phyloP scores from a whole-genome alignment of 768 basidiomycete species.

The Boletus speciosus region DNA sequence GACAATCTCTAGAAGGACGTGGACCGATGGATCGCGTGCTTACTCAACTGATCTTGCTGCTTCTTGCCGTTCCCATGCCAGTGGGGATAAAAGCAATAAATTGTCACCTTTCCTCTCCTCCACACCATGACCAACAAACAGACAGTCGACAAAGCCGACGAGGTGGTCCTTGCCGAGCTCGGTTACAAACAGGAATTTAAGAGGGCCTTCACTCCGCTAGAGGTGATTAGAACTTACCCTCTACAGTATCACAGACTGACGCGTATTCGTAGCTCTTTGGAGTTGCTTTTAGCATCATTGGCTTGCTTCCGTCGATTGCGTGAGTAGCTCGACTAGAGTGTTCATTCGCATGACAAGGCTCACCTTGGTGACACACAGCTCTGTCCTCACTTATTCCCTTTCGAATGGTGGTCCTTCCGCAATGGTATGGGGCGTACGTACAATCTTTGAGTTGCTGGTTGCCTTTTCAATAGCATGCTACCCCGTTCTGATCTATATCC shows the following conservation, averaged over 20 bases:
- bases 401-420: slow-evolving; percentile 50
- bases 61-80: too few species aligned
- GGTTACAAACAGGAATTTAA: slow-evolving; percentile 39
- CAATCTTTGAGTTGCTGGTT: not conserved
- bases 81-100: too few species aligned
- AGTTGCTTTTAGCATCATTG: slow-evolving; percentile 67
- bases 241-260: not conserved
- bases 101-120: too few species aligned
- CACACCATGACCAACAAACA: slow-evolving; percentile 12
- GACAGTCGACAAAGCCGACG: slow-evolving; percentile 20
- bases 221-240: slow-evolving; percentile 12
- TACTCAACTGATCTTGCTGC: too few species aligned
- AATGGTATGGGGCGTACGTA: slow-evolving; percentile 45
- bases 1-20: too few species aligned
- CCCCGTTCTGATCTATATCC: not conserved
- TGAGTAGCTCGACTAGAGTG: slow-evolving; percentile 31
- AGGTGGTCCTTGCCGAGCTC: slow-evolving; percentile 33
- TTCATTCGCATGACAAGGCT: not conserved
- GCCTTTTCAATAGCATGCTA: too few species aligned
- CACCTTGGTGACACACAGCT: slow-evolving; percentile 22
- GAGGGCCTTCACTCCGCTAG: slow-evolving; percentile 34
- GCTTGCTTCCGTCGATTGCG: slow-evolving; percentile 63
- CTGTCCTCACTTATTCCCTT: slow-evolving; percentile 44
- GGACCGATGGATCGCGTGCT: too few species aligned
- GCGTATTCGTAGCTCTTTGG: slow-evolving; percentile 56